phyloP scores from a whole-genome alignment of 371 early-diverging fungal genomes.

The Mucor indicus region DNA sequence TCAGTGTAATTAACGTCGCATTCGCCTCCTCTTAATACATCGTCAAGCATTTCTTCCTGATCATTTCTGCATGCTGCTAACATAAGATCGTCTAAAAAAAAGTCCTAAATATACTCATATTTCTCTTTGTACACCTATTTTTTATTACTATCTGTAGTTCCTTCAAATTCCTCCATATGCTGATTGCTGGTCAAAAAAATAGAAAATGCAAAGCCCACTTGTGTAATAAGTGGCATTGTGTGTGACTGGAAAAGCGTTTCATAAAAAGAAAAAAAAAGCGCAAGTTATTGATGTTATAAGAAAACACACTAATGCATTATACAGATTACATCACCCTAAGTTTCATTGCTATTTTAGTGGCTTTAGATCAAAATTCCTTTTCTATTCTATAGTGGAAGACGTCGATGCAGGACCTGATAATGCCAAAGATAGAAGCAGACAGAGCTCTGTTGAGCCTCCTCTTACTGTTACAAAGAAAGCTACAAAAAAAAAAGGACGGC shows the following conservation, averaged over 20 bases:
- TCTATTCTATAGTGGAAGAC: no score
- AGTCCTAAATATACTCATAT: background rate
- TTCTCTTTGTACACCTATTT: background rate
- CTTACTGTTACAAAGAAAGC: slow-evolving; percentile 2
- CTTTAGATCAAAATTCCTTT: no score
- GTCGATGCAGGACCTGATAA: no score
- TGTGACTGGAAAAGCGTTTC: no score
- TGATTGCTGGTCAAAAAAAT: no score
- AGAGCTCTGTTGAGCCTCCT: slow-evolving; percentile 2
- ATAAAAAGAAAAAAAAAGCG: no score
- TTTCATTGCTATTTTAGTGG: no score
- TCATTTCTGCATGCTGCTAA: slow-evolving; percentile 62
- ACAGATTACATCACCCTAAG: no score
- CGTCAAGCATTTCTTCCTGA: slow-evolving; percentile 53
- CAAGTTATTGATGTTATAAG: no score
- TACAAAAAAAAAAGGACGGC: background rate
- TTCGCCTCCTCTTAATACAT: slow-evolving; percentile 37
- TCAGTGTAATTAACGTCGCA: slow-evolving; percentile 59
- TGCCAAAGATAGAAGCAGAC: slow-evolving; percentile 15
- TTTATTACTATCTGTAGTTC: slow-evolving; percentile 13
- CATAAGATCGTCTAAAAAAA: slow-evolving; percentile 49
- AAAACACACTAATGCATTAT: no score
- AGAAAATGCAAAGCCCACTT: no score
- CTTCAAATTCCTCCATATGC: background rate
- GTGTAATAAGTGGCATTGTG: no score